Evolutionary conservation across 139 green algal species (phyloP).

Genomic region (Chlorella sp.): DNA sequence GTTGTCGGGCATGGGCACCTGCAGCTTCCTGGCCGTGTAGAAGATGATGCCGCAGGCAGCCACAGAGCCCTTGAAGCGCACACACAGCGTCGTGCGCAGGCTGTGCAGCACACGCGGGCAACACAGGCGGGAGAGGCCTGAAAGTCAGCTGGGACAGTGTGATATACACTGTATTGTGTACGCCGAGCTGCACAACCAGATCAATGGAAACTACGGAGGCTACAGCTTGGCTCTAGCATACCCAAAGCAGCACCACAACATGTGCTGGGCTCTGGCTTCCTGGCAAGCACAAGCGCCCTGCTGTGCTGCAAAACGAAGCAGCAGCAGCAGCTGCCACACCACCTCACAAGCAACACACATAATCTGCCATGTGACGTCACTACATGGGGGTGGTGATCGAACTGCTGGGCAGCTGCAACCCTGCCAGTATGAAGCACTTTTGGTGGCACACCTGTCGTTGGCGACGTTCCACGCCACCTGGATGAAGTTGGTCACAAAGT

Average conservation of each 20-base stretch:
- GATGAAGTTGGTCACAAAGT: slow-evolving; percentile 21
- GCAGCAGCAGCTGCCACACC: neutral
- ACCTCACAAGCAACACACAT: no score
- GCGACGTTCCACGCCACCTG: slow-evolving; percentile 81
- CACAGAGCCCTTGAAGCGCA: neutral
- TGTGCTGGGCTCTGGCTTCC: neutral
- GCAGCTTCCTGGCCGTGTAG: slow-evolving; percentile 2
- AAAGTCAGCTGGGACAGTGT: neutral
- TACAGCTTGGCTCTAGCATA: no score
- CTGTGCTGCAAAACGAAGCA: neutral
- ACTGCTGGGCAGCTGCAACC: neutral
- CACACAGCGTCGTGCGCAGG: neutral
- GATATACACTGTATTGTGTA: neutral
- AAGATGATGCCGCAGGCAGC: neutral
- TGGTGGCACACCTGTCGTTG: slow-evolving; percentile 73
- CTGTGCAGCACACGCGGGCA: neutral
- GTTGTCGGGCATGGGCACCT: slow-evolving; percentile 62
- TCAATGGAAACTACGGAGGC: neutral
- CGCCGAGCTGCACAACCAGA: neutral
- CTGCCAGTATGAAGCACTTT: neutral
- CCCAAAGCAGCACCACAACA: no score
- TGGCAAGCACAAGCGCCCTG: neutral
- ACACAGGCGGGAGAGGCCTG: neutral
- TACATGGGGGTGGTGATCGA: no score
- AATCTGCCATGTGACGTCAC: no score